Evolutionary conservation across 129 eudicot species (phyloP).

Genomic region (Lonicera japonica): DNA sequence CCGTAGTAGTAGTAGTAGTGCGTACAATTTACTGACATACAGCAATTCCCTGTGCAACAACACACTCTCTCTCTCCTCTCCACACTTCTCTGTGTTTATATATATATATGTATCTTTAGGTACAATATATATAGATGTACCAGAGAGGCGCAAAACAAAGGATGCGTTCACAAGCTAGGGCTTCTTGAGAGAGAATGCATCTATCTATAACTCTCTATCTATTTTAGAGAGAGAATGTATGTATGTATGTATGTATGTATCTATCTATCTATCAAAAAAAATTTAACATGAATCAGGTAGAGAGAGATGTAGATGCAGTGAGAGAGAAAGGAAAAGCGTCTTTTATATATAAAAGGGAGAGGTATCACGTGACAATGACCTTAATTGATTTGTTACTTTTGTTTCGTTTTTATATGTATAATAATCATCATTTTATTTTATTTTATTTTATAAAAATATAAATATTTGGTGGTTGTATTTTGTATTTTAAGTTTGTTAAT

Average conservation of each 20-base stretch:
- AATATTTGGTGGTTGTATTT: neutral
- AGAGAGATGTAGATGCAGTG: neutral
- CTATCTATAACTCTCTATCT: no score
- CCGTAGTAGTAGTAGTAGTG: constrained; percentile 59
- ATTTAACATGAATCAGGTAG: constrained; percentile 11
- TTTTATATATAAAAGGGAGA: neutral
- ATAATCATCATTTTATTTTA: no score
- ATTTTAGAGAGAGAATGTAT: constrained; percentile 14
- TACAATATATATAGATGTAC: constrained; percentile 5
- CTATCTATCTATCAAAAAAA: no score
- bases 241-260: no score
- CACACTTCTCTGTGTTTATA: constrained; percentile 11
- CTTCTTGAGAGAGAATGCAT: constrained; percentile 14
- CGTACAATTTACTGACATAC: constrained; percentile 81
- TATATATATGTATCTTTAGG: no score
- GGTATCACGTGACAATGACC: constrained; percentile 15
- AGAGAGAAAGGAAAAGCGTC: constrained; percentile 3
- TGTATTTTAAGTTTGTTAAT: neutral
- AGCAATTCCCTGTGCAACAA: constrained; percentile 30
- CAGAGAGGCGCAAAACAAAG: constrained; percentile 5
- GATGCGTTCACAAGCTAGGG: constrained; percentile 18
- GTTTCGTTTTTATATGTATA: neutral
- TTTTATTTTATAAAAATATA: neutral
- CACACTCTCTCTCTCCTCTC: constrained; percentile 25
- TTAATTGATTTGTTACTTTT: neutral